phyloP scores from a whole-genome alignment of 257 asterid species.

The Echium plantagineum region DNA sequence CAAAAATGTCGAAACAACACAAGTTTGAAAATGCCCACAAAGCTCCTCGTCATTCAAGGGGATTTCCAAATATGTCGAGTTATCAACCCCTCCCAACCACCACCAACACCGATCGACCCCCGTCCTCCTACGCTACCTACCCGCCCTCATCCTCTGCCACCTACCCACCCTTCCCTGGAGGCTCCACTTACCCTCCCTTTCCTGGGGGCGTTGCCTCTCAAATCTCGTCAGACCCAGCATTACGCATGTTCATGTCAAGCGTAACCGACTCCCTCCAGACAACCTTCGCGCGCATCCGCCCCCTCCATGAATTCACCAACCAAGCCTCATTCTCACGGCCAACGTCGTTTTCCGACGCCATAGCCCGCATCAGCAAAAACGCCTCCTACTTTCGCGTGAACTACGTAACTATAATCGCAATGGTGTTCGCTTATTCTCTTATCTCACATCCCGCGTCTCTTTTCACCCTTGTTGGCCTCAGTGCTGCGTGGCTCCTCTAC shows the following conservation, averaged over 20 bases:
- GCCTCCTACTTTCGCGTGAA: slow-evolving; percentile 29
- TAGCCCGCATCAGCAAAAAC: slow-evolving; percentile 26
- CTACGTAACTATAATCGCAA: slow-evolving; percentile 18
- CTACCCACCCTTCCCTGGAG: background rate
- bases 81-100: slow-evolving; percentile 9
- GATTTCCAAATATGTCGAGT: slow-evolving; percentile 11
- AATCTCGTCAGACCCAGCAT: slow-evolving; percentile 1
- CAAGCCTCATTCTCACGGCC: slow-evolving; percentile 32
- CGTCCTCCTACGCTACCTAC: background rate
- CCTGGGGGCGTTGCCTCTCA: background rate
- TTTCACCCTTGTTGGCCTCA: slow-evolving; percentile 17
- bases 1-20: no score
- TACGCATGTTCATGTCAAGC: slow-evolving; percentile 20
- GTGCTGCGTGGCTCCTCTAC: slow-evolving; percentile 37
- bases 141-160: background rate
- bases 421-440: slow-evolving; percentile 26
- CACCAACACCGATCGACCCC: background rate
- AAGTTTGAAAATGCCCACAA: background rate
- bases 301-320: slow-evolving; percentile 28
- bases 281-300: slow-evolving; percentile 22
- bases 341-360: slow-evolving; percentile 25
- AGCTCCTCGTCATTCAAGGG: background rate
- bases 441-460: slow-evolving; percentile 34
- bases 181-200: background rate
- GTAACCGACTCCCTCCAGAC: slow-evolving; percentile 19